Percentiles rank a stretch among this genome's conserved stretches.
phyloP scores from a whole-genome alignment of 768 basidiomycete species.

The Rhodotorula graminis region DNA sequence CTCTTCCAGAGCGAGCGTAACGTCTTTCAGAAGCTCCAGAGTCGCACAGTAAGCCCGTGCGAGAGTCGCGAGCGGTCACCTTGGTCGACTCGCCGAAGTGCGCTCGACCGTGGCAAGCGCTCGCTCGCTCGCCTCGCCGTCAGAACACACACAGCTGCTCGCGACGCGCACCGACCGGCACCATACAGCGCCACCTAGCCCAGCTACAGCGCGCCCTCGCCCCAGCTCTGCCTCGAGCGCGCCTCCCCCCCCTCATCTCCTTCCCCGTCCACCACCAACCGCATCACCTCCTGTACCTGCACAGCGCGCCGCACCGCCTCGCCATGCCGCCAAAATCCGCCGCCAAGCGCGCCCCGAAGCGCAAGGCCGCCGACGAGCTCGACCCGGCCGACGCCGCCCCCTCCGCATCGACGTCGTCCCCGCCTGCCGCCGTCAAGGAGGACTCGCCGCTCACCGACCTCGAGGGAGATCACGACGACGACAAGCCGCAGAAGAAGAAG shows the following conservation, averaged over 20 bases:
- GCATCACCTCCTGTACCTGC: background rate
- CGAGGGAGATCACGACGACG: background rate
- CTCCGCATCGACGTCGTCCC: background rate
- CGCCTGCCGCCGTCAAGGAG: background rate
- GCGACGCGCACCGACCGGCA: too few relatives aligned
- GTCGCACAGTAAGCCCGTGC: background rate
- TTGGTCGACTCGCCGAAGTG: too few relatives aligned
- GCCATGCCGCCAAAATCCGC: background rate
- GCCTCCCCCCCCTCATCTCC: too few relatives aligned
- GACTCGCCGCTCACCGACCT: constrained; percentile 13
- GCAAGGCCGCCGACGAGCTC: constrained; percentile 11
- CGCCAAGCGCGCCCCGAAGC: constrained; percentile 2
- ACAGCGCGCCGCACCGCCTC: background rate
- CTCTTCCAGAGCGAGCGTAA: too few relatives aligned
- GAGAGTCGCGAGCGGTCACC: too few relatives aligned
- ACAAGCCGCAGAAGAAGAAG: constrained; percentile 20
- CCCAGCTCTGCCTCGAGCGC: too few relatives aligned
- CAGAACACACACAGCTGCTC: too few relatives aligned
- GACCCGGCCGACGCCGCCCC: background rate
- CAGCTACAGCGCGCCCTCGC: too few relatives aligned
- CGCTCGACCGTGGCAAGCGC: too few relatives aligned
- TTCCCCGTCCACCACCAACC: background rate
- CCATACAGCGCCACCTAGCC: too few relatives aligned
- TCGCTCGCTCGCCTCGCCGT: too few relatives aligned
- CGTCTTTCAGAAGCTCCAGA: background rate